Conservation (phyloP, 1,284 basidiomycete genomes). For the Cerioporus squamosus region DNA sequence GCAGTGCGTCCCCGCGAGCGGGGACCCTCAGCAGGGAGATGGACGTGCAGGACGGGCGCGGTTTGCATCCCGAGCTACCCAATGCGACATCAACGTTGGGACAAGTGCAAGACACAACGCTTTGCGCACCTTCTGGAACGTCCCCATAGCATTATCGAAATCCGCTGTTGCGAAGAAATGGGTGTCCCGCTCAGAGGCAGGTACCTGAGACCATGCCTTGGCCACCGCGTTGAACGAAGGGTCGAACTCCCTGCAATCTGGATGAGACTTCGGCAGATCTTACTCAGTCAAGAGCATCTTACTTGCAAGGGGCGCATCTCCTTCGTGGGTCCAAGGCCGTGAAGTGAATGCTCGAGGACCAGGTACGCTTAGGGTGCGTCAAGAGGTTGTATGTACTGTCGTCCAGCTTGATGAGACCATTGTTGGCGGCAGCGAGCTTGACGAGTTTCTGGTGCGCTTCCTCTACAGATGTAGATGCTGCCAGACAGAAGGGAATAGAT, state of each 20-base stretch:
- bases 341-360: slow-evolving; percentile 83
- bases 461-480: slow-evolving; percentile 43
- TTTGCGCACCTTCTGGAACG: slow-evolving; percentile 77
- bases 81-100: slow-evolving; percentile 29
- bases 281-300: slow-evolving; percentile 20
- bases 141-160: slow-evolving; percentile 73
- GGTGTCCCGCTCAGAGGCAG: slow-evolving; percentile 64
- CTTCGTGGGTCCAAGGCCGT: slow-evolving; percentile 83
- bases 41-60: slow-evolving; percentile 84
- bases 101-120: background rate
- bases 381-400: slow-evolving; percentile 77
- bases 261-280: background rate
- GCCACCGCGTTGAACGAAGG: slow-evolving; percentile 82
- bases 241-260: slow-evolving; percentile 72
- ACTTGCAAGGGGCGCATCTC: slow-evolving; percentile 85
- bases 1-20: slow-evolving; percentile 57
- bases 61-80: slow-evolving; percentile 67
- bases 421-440: slow-evolving; percentile 67
- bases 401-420: slow-evolving; percentile 84
- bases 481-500: slow-evolving; percentile 47
- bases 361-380: slow-evolving; percentile 74
- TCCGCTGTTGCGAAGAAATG: slow-evolving; percentile 95
- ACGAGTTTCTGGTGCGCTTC: slow-evolving; percentile 56
- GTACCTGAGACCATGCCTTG: slow-evolving; percentile 73
- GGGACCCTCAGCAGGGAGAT: slow-evolving; percentile 75